Base-by-base conservation (phyloP, 2,329 filamentous ascomycete species). In the Pseudocercospora fijiensis region DNA sequence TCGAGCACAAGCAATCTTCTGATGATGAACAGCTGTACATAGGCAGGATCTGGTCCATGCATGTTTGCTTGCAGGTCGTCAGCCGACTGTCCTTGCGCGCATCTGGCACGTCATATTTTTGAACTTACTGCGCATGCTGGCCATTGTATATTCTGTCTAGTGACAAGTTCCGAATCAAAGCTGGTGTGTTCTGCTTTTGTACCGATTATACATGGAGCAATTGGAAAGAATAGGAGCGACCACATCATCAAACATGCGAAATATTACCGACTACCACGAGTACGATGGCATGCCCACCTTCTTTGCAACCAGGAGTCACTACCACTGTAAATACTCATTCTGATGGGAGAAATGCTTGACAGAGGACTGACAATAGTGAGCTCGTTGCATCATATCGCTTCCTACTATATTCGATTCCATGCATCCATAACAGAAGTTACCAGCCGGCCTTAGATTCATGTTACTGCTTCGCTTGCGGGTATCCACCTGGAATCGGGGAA, bases 91-190 rank as follows among this genome's bases (percentile, higher is more conserved):
- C 4, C 22, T 9, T 41, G 27, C 4, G 9, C 26, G 5, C 5
- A 37, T 37, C 33, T 37, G 33, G 2, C 6, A 37, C 1, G 33
- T 2, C 6, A 37, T 11, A 16, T 16, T 13, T 13, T 33, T 6
- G 10, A 16, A 28, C 55, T 28, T 58, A 63, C 61, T 18, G 49
- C 61, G 47, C 61, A 63, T n/a, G 56, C 27, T 26, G 61, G 51
- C 22, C 43, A 47, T 47, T 24, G 43, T 20, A 47, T 47, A 6
- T 2, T 47, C 11, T 47, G 43, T 24, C 43, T 47, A 20, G 43
- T 5, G 18, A 10, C 2, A 24, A 47, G 4, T 24, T 47, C 43
- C 10, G 22, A 20, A 20, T 9, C 43, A 5, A 9, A 6, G 10
- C 43, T 47, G n/a, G 43, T 10, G 43, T 47, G 7, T 1, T 47